Conservation (phyloP, 306 rosid genomes). For the Hippophae gyantsensis region DNA sequence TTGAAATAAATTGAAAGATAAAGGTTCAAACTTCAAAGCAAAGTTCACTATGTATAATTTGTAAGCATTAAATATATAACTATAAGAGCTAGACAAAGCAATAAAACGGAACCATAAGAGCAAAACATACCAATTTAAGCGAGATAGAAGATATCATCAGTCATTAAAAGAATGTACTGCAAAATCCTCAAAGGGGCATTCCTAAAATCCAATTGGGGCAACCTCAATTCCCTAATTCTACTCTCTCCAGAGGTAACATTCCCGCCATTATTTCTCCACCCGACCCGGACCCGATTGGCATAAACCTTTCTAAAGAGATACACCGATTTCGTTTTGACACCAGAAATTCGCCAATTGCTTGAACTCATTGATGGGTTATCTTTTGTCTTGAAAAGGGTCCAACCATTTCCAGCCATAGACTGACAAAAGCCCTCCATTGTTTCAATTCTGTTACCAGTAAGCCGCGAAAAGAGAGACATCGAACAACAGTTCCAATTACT, state of each 20-base stretch:
- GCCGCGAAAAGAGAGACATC: slow-evolving; percentile 33
- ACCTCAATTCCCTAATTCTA: slow-evolving; percentile 47
- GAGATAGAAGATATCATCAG: slow-evolving; percentile 41
- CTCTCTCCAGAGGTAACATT: slow-evolving; percentile 22
- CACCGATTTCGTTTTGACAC: slow-evolving; percentile 20
- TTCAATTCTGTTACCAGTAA: slow-evolving; percentile 28
- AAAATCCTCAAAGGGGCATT: slow-evolving; percentile 62
- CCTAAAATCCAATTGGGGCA: slow-evolving; percentile 53
- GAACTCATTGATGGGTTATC: slow-evolving; percentile 25
- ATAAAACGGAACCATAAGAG: neutral
- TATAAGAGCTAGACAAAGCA: too few relatives aligned
- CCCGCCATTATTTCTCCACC: slow-evolving; percentile 23
- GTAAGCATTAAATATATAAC: too few relatives aligned
- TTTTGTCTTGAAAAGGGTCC: slow-evolving; percentile 47
- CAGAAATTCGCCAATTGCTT: slow-evolving; percentile 2
- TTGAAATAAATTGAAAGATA: too few relatives aligned
- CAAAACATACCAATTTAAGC: slow-evolving; percentile 21
- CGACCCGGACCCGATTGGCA: slow-evolving; percentile 36
- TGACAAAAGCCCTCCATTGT: slow-evolving; percentile 47
- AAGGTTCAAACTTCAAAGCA: too few relatives aligned
- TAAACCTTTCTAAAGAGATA: slow-evolving; percentile 50
- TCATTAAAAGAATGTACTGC: slow-evolving; percentile 72
- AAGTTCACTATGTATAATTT: too few relatives aligned
- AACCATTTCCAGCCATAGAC: slow-evolving; percentile 50
- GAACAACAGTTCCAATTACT: slow-evolving; percentile 55